Base-by-base conservation (phyloP, 805 yeast species). In the Yueomyces sp. region DNA sequence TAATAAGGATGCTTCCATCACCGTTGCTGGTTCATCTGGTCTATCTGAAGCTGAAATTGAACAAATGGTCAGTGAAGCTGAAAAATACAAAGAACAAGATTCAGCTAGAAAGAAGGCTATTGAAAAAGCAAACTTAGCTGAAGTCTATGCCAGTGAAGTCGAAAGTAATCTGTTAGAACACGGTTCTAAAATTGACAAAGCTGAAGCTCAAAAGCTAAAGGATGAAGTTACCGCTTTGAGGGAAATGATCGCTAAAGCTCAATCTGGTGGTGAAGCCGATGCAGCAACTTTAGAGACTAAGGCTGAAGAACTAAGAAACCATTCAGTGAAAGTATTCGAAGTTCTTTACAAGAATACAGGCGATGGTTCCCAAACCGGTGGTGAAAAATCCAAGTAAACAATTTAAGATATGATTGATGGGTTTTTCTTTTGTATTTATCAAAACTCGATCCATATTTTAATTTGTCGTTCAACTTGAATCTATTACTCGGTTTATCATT, bases 21-120 rank as follows among this genome's bases (percentile, higher is more conserved):
- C 96, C 42, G 96, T 87, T 52, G 95, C 95, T 53, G 96, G 95
- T 54, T 84, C 95, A 45, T 85, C 95, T 40, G 96, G 96, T 67
- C 72, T 87, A 64, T 79, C 88, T 52, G 92, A 86, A 60, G 63
- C 82, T 47, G 96, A 87, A 72, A 83, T 87, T 62, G 95, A 86
- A 67, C 76, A 81, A 66, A 80, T 88, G 85, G 90, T 87, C 48
- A 77, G 73, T 67, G 94, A 85, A 56, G 94, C 96, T 57, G 94
- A 85, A 72, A 81, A 81, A 68, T 81, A 71, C 70, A 84, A 86
- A 57, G 87, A 84, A 64, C 77, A 84, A 56, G 96, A 87, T 72
- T 79, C 82, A 72, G 85, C 83, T 49, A 80, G 82, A 66, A 82
- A 81, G 64, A 86, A 80, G 69, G 69, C 87, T 46, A 80, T 88